Base-by-base conservation (phyloP, 2,329 filamentous ascomycete species). In the Decorospora gaudefroyi region DNA sequence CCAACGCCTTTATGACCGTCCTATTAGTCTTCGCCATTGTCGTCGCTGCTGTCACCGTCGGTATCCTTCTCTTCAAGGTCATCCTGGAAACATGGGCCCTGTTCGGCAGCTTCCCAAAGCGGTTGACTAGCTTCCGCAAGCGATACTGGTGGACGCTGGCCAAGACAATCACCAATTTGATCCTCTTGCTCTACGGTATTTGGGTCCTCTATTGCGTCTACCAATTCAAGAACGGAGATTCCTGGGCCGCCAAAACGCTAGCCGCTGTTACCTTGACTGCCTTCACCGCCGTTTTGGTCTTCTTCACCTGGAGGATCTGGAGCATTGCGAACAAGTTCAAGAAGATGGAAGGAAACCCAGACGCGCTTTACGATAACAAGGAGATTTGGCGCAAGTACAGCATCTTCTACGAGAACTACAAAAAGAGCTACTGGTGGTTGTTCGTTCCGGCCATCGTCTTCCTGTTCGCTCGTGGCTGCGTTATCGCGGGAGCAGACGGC, bases 141-240 rank as follows among this genome's bases (percentile, higher is more conserved):
- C 88, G 95, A 70, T 97, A 97, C 77, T 97, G 93, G 93, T 87
- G 88, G 56, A 84, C 90, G 42, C 86, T 99, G 68, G 88, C 86
- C 31, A 88, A 92, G 49, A 87, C 90, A 11, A 87, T 97, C 62
- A 95, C 90, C 29, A 88, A 88, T 55, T 78, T 99, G 70, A 90
- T 99, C 59, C 79, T 97, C 49, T 76, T 97, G 12, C 81, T 97
- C 2, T 99, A 97, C 72, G 90, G 93, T 50, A 82, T 96, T 49
- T 97, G 93, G 93, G 89, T 90, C 1, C 76, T 97, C 29, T 97
- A 96, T 73, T 97, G 92, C 69, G 82, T 99, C 51, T 97, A 92
- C 71, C 93, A 99, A 67, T 96, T 97, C 72, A 93, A 87, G 1
- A 81, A 85, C 28, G 91, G 92, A 46, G 93, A 97, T 71, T 97